phyloP scores from a whole-genome alignment of 225 moss, liverwort and hornwort genomes.

The Antitrichia curtipendula region DNA sequence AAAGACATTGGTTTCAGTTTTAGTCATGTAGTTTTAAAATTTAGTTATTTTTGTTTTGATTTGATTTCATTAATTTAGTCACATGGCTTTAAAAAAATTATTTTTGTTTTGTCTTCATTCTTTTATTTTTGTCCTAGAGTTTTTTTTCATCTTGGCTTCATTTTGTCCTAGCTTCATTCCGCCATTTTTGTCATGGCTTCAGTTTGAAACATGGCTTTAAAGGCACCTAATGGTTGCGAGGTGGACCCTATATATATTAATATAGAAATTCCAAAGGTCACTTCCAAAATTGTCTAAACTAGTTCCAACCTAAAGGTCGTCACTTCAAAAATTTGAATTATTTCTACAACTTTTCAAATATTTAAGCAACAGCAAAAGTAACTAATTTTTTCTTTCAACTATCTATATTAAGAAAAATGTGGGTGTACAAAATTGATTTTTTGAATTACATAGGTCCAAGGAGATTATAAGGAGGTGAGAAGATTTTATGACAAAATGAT shows the following conservation, averaged over 20 bases:
- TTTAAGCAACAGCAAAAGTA: neutral
- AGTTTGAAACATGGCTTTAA: neutral
- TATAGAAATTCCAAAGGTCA: neutral
- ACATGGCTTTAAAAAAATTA: too few relatives aligned
- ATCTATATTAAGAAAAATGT: neutral
- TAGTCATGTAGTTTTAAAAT: too few relatives aligned
- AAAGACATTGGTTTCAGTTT: too few relatives aligned
- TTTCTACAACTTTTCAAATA: neutral
- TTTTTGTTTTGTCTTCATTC: too few relatives aligned
- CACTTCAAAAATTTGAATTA: neutral
- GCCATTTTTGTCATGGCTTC: fast-evolving
- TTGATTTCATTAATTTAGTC: too few relatives aligned
- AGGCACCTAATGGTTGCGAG: fast-evolving
- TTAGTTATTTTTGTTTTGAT: too few relatives aligned
- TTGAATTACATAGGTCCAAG: neutral
- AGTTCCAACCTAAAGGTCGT: fast-evolving
- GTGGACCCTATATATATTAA: neutral
- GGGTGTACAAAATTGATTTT: neutral
- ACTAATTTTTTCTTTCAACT: neutral
- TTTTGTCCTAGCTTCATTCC: too few relatives aligned
- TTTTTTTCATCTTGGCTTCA: too few relatives aligned
- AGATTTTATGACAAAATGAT: neutral
- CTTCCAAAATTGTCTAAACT: neutral
- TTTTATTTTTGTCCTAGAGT: too few relatives aligned
- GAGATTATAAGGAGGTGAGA: neutral